Conservation (phyloP, 2,329 filamentous ascomycete species). For the Paecilomyces fulvus region DNA sequence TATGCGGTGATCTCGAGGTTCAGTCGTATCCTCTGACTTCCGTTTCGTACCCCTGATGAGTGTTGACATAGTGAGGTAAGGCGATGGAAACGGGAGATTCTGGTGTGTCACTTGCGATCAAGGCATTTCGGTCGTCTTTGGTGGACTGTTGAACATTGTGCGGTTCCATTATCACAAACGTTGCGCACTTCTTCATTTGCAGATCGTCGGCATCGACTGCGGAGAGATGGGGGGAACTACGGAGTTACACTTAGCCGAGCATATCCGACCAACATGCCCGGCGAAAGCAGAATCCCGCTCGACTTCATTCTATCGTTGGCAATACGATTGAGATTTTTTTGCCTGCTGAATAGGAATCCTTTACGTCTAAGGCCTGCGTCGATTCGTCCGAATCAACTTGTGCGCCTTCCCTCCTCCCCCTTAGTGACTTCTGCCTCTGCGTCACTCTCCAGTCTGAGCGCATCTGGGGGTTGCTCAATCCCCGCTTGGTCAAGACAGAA, state of each 20-base stretch:
- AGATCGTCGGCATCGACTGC: neutral
- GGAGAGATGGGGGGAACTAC: neutral
- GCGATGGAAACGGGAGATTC: neutral
- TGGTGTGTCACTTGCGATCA: neutral
- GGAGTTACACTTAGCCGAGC: neutral
- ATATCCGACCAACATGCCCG: neutral
- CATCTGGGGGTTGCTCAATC: neutral
- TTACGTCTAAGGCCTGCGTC: neutral
- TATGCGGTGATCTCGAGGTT: conserved; percentile 10
- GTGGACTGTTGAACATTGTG: neutral
- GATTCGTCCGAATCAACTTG: neutral
- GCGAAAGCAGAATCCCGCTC: neutral
- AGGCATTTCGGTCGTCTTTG: neutral
- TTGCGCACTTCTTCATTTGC: neutral
- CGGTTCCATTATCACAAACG: neutral
- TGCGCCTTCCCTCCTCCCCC: too few relatives aligned
- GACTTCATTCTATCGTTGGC: neutral
- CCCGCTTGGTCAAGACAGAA: neutral
- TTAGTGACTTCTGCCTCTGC: neutral
- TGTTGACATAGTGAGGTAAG: conserved; percentile 18
- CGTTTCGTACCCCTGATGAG: conserved; percentile 24
- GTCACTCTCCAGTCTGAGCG: neutral
- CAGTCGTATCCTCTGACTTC: conserved; percentile 19
- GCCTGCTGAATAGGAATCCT: neutral
- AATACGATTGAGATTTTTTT: neutral